A percentile compares a stretch with the other conserved stretches of the same genome.
Conservation (phyloP, 1,284 basidiomycete genomes). For the Pseudozyma hubeiensis region DNA sequence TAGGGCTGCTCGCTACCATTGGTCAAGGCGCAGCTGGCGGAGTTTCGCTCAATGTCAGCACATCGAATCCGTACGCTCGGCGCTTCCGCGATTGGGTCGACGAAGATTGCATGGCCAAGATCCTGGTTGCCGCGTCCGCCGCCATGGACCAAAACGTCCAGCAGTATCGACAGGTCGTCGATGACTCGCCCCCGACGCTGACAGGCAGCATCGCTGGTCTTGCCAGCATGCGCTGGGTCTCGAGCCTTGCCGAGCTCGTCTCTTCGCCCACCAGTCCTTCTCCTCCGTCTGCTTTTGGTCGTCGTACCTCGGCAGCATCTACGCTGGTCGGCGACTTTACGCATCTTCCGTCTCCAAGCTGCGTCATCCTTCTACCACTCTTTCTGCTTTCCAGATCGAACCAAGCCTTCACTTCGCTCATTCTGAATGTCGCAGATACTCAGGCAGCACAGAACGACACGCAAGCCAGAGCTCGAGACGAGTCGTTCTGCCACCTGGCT, state of each 20-base stretch:
- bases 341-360: constrained; percentile 37
- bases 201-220: constrained; percentile 36
- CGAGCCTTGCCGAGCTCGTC: constrained; percentile 33
- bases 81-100: constrained; percentile 55
- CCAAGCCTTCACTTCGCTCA: constrained; percentile 47
- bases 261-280: constrained; percentile 13
- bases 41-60: constrained; percentile 39
- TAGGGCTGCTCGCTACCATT: constrained; percentile 62
- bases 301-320: constrained; percentile 11
- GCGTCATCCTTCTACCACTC: constrained; percentile 48
- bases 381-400: constrained; percentile 53
- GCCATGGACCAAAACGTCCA: constrained; percentile 36
- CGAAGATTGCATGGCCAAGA: constrained; percentile 47
- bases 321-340: constrained; percentile 26
- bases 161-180: constrained; percentile 34
- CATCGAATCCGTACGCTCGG: constrained; percentile 51
- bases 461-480: constrained; percentile 17
- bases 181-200: constrained; percentile 44
- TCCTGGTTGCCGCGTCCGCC: constrained; percentile 31
- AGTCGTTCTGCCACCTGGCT: constrained; percentile 43
- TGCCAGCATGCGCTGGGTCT: constrained; percentile 48
- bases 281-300: constrained; percentile 2
- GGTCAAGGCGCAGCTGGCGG: constrained; percentile 46
- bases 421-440: constrained; percentile 27
- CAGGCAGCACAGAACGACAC: constrained; percentile 6